Conservation (phyloP, 108 stramenopile species). For the Chaetoceros muelleri region DNA sequence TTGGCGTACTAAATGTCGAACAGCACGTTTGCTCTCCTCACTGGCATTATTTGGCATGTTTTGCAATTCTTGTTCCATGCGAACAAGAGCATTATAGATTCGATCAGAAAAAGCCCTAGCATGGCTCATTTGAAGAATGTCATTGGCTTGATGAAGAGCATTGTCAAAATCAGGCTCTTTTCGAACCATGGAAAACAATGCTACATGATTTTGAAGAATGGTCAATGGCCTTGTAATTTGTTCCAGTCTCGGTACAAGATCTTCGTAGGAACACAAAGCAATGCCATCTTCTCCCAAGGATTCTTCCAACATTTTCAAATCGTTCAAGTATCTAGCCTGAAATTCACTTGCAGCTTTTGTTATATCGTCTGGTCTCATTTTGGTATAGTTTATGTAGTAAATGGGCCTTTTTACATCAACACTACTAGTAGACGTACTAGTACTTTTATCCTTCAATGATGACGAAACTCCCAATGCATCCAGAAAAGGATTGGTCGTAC, state of each 20-base stretch:
- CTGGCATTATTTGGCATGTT: neutral
- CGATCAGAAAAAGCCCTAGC: neutral
- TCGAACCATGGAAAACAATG: neutral
- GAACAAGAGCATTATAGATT: neutral
- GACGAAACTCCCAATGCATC: too few species aligned
- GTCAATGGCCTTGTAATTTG: neutral
- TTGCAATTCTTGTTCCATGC: neutral
- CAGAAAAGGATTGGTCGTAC: too few species aligned
- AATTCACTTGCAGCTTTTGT: neutral
- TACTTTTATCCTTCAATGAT: too few species aligned
- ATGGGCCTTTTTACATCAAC: too few species aligned
- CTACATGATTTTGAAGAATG: neutral
- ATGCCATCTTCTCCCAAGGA: neutral
- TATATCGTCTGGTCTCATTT: neutral
- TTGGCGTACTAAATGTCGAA: neutral
- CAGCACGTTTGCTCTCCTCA: neutral
- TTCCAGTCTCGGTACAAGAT: neutral
- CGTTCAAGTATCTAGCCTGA: neutral
- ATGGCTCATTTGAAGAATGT: neutral
- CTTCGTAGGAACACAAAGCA: too few species aligned
- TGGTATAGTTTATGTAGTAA: neutral
- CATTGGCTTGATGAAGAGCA: neutral
- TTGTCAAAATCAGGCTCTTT: neutral
- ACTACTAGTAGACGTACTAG: too few species aligned
- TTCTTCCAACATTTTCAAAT: neutral